Evolutionary conservation across 139 green algal genomes (phyloP).

Genomic region (Asterochloris sp.): DNA sequence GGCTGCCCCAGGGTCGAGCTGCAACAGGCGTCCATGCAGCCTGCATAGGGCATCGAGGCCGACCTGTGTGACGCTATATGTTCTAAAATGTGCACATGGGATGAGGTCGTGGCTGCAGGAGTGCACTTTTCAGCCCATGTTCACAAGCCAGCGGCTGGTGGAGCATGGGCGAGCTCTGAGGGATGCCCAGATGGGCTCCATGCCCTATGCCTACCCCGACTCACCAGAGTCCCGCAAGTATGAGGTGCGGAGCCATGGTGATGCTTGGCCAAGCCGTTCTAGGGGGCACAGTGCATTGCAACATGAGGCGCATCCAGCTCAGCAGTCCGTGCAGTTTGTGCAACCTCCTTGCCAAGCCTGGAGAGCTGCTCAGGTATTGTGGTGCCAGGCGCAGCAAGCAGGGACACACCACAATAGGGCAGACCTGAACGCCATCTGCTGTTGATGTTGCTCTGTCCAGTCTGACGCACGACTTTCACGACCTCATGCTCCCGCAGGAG

Average conservation of each 20-base stretch:
- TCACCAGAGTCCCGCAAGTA: constrained; percentile 11
- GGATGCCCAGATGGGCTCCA: not conserved
- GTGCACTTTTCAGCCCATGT: constrained; percentile 12
- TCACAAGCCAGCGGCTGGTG: constrained; percentile 6
- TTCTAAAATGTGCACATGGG: no score
- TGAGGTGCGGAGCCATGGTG: not conserved
- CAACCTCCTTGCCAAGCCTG: not conserved
- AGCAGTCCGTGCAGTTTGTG: not conserved
- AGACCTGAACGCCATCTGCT: not conserved
- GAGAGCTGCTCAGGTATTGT: not conserved
- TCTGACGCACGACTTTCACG: no score
- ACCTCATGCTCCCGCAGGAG: not conserved
- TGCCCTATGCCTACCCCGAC: not conserved
- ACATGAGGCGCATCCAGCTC: not conserved
- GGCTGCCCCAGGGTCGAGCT: not conserved
- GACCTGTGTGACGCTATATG: not conserved
- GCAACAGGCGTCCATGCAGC: not conserved
- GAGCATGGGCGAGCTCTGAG: constrained; percentile 11
- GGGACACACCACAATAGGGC: not conserved
- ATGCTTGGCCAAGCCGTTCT: not conserved
- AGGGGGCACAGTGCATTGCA: not conserved
- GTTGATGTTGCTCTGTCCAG: not conserved
- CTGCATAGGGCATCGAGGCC: not conserved
- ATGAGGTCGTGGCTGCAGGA: not conserved
- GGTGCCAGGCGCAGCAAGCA: not conserved